These are phyloP conservation scores for Mortierella polycephala DNA, from an alignment of 371 early-diverging fungal genomes.

Conservation along the genomic window DNA sequence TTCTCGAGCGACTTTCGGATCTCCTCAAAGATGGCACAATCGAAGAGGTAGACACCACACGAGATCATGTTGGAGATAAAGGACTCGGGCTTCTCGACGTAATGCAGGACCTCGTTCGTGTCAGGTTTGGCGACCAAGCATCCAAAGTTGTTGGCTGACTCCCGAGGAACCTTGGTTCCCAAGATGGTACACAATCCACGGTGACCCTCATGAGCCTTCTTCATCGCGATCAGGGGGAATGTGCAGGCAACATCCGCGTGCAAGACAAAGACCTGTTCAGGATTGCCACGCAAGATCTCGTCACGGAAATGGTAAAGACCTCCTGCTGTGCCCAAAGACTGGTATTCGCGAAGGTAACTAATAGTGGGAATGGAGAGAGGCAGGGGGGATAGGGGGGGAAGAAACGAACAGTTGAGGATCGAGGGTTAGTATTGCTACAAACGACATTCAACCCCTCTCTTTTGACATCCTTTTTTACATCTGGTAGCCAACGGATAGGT, in stretches of 20 bases:
- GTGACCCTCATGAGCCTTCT: slow-evolving; percentile 81
- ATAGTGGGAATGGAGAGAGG: no score
- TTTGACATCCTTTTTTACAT: not conserved
- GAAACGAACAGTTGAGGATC: not conserved
- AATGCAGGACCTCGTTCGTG: slow-evolving; percentile 91
- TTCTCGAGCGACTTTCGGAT: slow-evolving; percentile 82
- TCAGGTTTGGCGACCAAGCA: slow-evolving; percentile 90
- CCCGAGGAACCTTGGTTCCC: slow-evolving; percentile 82
- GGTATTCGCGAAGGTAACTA: slow-evolving; percentile 96
- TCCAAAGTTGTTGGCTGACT: slow-evolving; percentile 87
- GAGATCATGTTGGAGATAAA: slow-evolving; percentile 94
- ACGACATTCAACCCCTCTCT: not conserved
- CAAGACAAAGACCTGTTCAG: slow-evolving; percentile 93
- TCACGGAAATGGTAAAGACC: slow-evolving; percentile 98
- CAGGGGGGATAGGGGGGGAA: not conserved
- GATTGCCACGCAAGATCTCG: slow-evolving; percentile 90
- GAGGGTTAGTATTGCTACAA: not conserved
- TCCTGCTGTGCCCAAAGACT: slow-evolving; percentile 96
- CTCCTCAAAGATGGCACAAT: slow-evolving; percentile 83
- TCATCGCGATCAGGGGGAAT: slow-evolving; percentile 92
- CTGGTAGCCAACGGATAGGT: slow-evolving; percentile 4
- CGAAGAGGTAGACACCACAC: slow-evolving; percentile 94
- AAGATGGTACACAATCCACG: slow-evolving; percentile 87
- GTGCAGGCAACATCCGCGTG: slow-evolving; percentile 95
- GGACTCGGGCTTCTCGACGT: slow-evolving; percentile 97